Evolutionary conservation across 1,284 basidiomycete species (phyloP).

Genomic region (Fomitopsis betulina): DNA sequence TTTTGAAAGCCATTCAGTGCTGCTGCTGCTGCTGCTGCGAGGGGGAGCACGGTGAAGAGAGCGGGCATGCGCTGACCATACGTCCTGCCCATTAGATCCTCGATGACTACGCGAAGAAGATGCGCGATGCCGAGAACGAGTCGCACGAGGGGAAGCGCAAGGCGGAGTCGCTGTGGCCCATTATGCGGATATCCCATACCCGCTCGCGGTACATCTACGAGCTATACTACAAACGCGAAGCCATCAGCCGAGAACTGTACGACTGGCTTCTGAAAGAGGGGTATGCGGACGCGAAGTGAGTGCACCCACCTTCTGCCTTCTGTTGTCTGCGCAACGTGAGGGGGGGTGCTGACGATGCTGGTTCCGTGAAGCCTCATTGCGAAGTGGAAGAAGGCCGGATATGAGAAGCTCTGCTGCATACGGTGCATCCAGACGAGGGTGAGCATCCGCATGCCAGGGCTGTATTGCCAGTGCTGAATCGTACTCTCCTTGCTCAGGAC

Average conservation of each 20-base stretch:
- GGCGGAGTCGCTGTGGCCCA: slow-evolving; percentile 96
- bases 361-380: slow-evolving; percentile 76
- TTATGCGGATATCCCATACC: slow-evolving; percentile 96
- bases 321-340: neutral
- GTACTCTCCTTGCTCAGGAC: slow-evolving; percentile 50
- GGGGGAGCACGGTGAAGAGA: neutral
- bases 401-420: slow-evolving; percentile 97
- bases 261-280: slow-evolving; percentile 98
- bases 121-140: slow-evolving; percentile 97
- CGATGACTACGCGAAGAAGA: slow-evolving; percentile 94
- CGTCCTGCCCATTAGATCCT: slow-evolving; percentile 54
- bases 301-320: slow-evolving; percentile 10
- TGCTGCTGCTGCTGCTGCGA: neutral
- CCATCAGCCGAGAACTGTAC: slow-evolving; percentile 90
- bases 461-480: slow-evolving; percentile 1
- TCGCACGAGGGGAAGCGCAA: slow-evolving; percentile 97
- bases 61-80: neutral
- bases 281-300: slow-evolving; percentile 96
- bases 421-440: slow-evolving; percentile 95
- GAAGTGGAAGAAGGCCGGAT: slow-evolving; percentile 99
- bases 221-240: slow-evolving; percentile 97
- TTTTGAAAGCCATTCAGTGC: neutral
- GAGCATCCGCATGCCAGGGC: slow-evolving; percentile 18
- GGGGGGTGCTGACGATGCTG: neutral
- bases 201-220: slow-evolving; percentile 97